Base-by-base conservation (phyloP, 108 stramenopile genomes). In the Pseudonitzschia delicatissima region DNA sequence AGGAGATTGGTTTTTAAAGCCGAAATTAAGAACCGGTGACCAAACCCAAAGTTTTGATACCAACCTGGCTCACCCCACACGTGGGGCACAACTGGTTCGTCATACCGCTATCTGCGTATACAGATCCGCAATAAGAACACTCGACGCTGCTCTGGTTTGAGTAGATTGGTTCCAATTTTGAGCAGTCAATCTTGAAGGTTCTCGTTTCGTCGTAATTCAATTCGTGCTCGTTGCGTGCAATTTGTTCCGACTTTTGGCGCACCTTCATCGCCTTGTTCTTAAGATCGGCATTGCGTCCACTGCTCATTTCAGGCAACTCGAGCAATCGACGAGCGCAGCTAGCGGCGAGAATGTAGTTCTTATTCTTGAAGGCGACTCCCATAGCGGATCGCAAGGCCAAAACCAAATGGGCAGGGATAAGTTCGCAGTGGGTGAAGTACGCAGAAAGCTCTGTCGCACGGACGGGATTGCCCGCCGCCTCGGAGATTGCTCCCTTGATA, bases 401-500 rank as follows among this genome's bases (percentile, higher is more conserved):
- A 15, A 98, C 77, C 67, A 97, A 71, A 77, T 99, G 99, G 18
- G 90, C 87, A 18, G 99, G 97, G 67, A 97, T 96, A 60, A 99
- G 82, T 67, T 98, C 95, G 81, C 98, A 98, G 82, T 98, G 98
- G n/a, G 99, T 99, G 69, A 99, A 96, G 86, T 98, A 98, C 7
- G 99, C 99, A 27, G 97, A 88, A 17, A 99, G 92, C 73, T 99
- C 99, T 8, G 96, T 95, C 27, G 84, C 76, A 53, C 98, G 87
- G 13, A 92, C 91, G 45, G 92, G 86, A 58, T 96, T 92, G 5
- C 68, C 62, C 11, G 70, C 81, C 26, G 78, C 76, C 18, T 77
- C 78, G 0, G 80, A 59, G 69, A 95, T 95, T 31, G 91, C 95
- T 36, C 71, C 81, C 83, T 98, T 98, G 74, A 99, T 79, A 20